Conservation (phyloP, 192 early-diverging fungal species). For the Backusella mclennaniae region DNA sequence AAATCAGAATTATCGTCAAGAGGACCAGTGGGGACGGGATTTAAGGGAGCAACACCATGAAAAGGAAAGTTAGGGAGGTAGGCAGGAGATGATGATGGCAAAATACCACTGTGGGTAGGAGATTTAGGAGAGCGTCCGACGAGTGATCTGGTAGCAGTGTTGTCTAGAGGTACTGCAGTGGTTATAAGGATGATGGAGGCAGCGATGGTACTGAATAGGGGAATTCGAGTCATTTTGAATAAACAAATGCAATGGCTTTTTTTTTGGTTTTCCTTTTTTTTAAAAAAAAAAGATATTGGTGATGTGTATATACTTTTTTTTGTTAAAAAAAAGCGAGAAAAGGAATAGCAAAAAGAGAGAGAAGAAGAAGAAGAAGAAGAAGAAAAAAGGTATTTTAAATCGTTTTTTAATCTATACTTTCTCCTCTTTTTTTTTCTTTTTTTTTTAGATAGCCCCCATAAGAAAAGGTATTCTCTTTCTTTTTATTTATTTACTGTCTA, state of each 20-base stretch:
- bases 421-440: neutral
- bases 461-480: neutral
- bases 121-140: neutral
- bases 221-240: neutral
- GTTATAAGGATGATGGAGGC: neutral
- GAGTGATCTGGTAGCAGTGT: neutral
- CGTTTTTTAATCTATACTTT: neutral
- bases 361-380: neutral
- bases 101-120: conserved; percentile 6
- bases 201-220: neutral
- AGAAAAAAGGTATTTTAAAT: neutral
- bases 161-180: neutral
- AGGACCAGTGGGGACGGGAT: conserved; percentile 22
- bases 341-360: neutral
- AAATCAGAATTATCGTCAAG: neutral
- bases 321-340: neutral
- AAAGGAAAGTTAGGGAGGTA: conserved; percentile 17
- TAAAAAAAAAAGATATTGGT: too few species aligned
- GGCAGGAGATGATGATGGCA: conserved; percentile 23
- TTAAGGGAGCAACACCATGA: conserved; percentile 6
- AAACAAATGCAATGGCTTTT: neutral
- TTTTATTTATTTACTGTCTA: neutral
- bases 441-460: neutral
- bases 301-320: neutral
- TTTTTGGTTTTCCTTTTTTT: neutral